Base-by-base conservation (phyloP, 2,329 filamentous ascomycete genomes). In the Pseudocercospora ulei region DNA sequence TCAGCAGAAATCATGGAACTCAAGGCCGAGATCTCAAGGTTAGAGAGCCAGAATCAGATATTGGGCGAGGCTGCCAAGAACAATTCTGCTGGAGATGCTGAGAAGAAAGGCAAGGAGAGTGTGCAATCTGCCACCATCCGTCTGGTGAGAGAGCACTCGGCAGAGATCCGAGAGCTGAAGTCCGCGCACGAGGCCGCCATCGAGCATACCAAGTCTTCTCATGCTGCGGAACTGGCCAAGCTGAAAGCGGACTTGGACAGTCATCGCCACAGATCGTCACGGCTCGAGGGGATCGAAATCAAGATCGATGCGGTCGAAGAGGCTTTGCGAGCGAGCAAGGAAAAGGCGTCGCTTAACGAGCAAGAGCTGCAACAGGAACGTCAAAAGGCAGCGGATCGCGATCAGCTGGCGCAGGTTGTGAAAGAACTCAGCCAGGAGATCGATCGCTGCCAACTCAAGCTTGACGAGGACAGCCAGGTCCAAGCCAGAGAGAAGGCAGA, bases 341-440 rank as follows among this genome's bases (percentile, higher is more conserved):
- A 35, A 28, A 37, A 48, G 12, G 56, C 56, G 8, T 46, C 51
- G 8, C 39, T 49, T 35, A 55, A 53, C 28, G 56, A 58, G 34
- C 46, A 56, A 42, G 50, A 55, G 39, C 38, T 58, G 11, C 49
- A 52, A 38, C 46, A 55, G 34, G 48, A 50, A 31, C 43, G 52
- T 31, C 46, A 55, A 38, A 56, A 58, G 38, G 51, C 55, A 6
- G 45, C 51, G 17, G 53, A 59, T 38, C 50, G 50, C 11, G 53
- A 54, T 19, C 45, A 56, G 40, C 42, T 61, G 12, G 54, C 49
- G 5, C 39, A 43, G 27, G 55, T 59, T 3, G 55, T 61, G 16
- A 44, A 51, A 13, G 57, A 61, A 20, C 42, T 61, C 27, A 50
- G 51, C 40, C 39, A 53, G 24, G 58, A 61, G 47, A 61, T 61